These are phyloP conservation scores for Colletotrichum salicis DNA, from an alignment of 2,329 filamentous ascomycete genomes.

Conservation along the genomic window DNA sequence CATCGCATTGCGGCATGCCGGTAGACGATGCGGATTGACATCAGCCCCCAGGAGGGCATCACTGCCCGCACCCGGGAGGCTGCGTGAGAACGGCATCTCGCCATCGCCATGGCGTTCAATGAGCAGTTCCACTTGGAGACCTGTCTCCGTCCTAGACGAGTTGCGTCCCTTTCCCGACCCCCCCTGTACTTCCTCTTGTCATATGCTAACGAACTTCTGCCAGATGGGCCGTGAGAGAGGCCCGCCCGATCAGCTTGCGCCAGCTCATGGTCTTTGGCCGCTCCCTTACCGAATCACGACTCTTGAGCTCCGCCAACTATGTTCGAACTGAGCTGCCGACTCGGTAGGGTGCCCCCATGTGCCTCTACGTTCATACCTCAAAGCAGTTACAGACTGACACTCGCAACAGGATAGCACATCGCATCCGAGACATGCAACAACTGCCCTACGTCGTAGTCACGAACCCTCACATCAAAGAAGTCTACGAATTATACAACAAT, in stretches of 20 bases:
- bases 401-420: conserved; percentile 79
- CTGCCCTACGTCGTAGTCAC: conserved; percentile 95
- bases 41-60: conserved; percentile 19
- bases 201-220: conserved; percentile 35
- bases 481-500: conserved; percentile 96
- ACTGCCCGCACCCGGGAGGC: neutral
- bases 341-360: conserved; percentile 59
- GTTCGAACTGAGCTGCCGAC: conserved; percentile 94
- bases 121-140: conserved; percentile 64
- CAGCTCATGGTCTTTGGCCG: conserved; percentile 98
- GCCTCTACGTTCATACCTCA: neutral
- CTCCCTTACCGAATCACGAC: conserved; percentile 86
- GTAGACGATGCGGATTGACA: conserved; percentile 51
- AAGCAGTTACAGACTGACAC: conserved; percentile 9
- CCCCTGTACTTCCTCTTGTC: neutral
- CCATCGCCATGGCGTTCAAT: conserved; percentile 41
- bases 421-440: conserved; percentile 96
- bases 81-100: conserved; percentile 31
- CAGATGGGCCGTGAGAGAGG: conserved; percentile 93
- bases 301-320: conserved; percentile 97
- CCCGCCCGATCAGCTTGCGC: conserved; percentile 92
- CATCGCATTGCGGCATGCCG: conserved; percentile 58
- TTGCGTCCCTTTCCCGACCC: conserved; percentile 53
- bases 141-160: conserved; percentile 73
- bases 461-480: conserved; percentile 92